Base-by-base conservation (phyloP, 2,329 filamentous ascomycete species). In the Pseudocercospora eumusae region DNA sequence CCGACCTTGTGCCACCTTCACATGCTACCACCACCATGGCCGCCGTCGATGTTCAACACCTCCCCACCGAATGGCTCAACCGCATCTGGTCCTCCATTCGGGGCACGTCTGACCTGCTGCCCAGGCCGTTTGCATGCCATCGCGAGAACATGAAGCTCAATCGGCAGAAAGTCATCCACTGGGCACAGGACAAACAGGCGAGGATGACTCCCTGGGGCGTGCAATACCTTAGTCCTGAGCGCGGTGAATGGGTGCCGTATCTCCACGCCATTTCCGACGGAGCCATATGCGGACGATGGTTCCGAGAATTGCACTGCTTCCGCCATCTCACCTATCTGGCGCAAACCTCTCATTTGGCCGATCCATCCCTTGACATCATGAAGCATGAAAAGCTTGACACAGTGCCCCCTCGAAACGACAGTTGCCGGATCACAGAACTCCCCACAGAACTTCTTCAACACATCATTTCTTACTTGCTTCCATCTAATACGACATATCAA, bases 121-220 rank as follows among this genome's bases (percentile, higher is more conserved):
- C 36, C 2, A 40, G 23, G 9, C 47, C 47, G 9, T n/a, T 25
- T 6, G 44, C 20, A 11, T 47, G 44, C 20, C 44, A 47, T 20
- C 54, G 42, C 6, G 13, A 15, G 54, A 44, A 25, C 45, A 50
- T 36, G 21, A 50, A 50, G 20, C 42, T 52, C 27, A 58, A 36
- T 23, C 56, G 56, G 27, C 9, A 36, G n/a, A 31, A 31, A 6
- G 56, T 54, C 47, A n/a, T 49, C 15, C 31, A 11, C 20, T 59
- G 57, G 57, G 33, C 36, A 10, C 20, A 42, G 33, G 47, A 44
- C 47, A 59, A 42, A 47, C 47, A 28, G 13, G 15, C 20, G 8
- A 49, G 60, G 15, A 59, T 59, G 60, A 59, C 56, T 23, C 60
- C 60, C 0, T 62, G 60, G 60, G 56, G 60, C 13, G 50, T 52